phyloP scores from a whole-genome alignment of 805 yeast genomes.

The Lipomyces yamadae region DNA sequence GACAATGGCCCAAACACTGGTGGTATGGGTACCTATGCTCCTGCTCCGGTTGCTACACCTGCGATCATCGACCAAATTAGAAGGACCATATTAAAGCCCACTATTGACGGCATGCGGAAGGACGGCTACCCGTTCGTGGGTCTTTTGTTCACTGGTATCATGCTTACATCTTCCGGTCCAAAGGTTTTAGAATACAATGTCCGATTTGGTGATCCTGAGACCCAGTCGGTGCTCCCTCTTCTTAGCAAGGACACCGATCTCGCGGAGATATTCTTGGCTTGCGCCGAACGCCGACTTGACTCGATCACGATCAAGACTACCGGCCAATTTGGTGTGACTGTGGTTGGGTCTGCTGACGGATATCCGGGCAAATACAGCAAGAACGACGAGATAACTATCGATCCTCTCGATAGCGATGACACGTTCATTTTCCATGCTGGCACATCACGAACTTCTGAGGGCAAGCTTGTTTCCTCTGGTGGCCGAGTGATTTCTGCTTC shows the following conservation, averaged over 20 bases:
- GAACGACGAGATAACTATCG: constrained; percentile 81
- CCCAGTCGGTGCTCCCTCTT: constrained; percentile 93
- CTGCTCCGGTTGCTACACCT: constrained; percentile 93
- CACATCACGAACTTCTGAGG: constrained; percentile 58
- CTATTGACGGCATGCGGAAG: constrained; percentile 93
- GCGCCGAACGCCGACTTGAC: constrained; percentile 93
- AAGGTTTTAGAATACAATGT: constrained; percentile 96
- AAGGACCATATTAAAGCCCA: constrained; percentile 78
- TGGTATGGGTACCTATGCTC: constrained; percentile 99
- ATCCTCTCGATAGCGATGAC: constrained; percentile 49
- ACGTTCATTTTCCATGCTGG: constrained; percentile 95
- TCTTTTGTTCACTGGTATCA: constrained; percentile 91
- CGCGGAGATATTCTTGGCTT: constrained; percentile 89
- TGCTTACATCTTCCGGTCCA: constrained; percentile 87
- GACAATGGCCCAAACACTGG: constrained; percentile 97
- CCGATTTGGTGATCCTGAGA: constrained; percentile 99
- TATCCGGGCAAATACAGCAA: constrained; percentile 87
- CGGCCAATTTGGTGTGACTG: constrained; percentile 80
- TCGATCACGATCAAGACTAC: constrained; percentile 62
- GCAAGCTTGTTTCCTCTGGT: constrained; percentile 79
- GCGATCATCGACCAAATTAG: constrained; percentile 71
- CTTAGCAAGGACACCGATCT: constrained; percentile 84
- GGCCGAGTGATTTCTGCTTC: constrained; percentile 97
- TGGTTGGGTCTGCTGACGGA: constrained; percentile 96
- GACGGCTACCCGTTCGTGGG: constrained; percentile 97